Evolutionary conservation across 352 stramenopile species (phyloP), one percentile per base, ranked within the genome.

Genomic region (Phytophthora fragariae): DNA sequence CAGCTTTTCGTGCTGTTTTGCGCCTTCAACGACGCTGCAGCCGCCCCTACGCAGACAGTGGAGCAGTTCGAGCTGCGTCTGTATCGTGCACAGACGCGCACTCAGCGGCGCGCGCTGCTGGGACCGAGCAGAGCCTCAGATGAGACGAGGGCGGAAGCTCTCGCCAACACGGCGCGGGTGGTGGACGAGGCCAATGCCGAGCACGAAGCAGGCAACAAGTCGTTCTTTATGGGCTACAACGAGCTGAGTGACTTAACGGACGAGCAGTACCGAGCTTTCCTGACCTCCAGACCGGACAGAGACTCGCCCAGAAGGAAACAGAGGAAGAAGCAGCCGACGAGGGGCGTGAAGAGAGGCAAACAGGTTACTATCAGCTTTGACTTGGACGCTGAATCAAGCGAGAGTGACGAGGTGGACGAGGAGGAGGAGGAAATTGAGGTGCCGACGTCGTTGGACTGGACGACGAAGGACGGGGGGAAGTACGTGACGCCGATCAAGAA

Each of bases 401-500:
- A 58, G 9, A 68, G 27, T 62, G 41, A 9, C 5, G 44, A 49
- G 12, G 46, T 11, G 15, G 44, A 24, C 2, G 62, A 68, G 19
- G 62, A 68, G 24, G 65, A 72, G 1, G 54, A 63, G 0, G 31
- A 67, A 17, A 72, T 70, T 37, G 62, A 70, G n/a, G 75, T 89
- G 12, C 85, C 85, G 9, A 75, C 62, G n/a, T 78, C 70, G 46
- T 44, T 92, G 55, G 87, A 93, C 65, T 97, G 91, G 91, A 82
- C 83, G 15, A 87, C 83, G 7, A 79, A 91, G 37, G 80, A 91
- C 5, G 63, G 72, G 57, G 90, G 90, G 41, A 94, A 93, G 72
- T 97, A 92, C 69, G 58, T 94, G 85, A 98, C 91, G 35, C 86
- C 93, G 7, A 87, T 98, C 41, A 98, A 98, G 82, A 97, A 98